Percentiles rank a stretch among this genome's conserved stretches.
Evolutionary conservation across 305 asterid species (phyloP).

Genomic region (Ilex paraguariensis): DNA sequence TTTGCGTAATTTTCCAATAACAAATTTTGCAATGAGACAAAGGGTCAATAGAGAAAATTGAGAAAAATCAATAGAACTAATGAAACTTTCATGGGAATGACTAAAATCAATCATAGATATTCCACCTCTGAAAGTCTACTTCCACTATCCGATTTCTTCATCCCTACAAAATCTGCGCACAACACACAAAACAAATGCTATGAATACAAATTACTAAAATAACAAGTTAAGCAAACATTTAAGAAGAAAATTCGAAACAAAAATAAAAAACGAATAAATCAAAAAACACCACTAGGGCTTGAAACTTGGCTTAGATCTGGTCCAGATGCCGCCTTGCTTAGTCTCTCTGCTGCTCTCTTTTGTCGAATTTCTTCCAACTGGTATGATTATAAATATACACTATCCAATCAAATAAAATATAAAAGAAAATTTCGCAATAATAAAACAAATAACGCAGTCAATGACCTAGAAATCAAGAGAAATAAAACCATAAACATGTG

Average conservation of each 20-base stretch:
- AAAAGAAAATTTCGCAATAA: not conserved
- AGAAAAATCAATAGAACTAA: not conserved
- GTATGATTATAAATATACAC: not conserved
- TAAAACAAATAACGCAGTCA: no score
- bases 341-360: conserved; percentile 85
- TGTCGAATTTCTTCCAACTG: conserved; percentile 96
- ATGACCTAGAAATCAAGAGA: not conserved
- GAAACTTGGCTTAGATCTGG: conserved; percentile 62
- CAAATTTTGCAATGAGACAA: not conserved
- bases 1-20: not conserved
- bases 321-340: conserved; percentile 73
- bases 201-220: not conserved
- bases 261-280: not conserved
- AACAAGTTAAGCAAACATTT: not conserved
- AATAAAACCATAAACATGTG: not conserved
- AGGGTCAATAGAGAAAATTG: not conserved
- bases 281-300: conserved; percentile 31
- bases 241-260: not conserved
- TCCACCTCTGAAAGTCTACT: conserved; percentile 76
- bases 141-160: conserved; percentile 71
- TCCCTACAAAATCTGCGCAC: conserved; percentile 44
- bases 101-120: not conserved
- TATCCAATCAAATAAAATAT: not conserved
- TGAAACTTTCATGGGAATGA: not conserved
- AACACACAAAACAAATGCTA: not conserved